Evolutionary conservation across 2,329 filamentous ascomycete genomes (phyloP), one percentile per base, ranked within the genome.

Genomic region (Ceratocystis cacaofunesta): DNA sequence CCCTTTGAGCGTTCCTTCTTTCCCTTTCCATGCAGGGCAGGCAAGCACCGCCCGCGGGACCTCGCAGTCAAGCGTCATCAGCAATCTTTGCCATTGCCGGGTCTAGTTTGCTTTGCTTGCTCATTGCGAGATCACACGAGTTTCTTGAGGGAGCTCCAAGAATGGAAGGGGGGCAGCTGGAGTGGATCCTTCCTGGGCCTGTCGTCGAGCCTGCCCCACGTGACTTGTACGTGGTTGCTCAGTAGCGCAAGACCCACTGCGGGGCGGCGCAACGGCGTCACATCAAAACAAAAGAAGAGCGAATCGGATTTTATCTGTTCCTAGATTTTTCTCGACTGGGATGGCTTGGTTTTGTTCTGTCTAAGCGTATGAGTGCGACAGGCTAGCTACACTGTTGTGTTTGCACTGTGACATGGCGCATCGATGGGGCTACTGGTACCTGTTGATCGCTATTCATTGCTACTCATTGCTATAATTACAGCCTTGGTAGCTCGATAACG

Each of bases 161-260:
- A 58, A 57, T 17, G 52, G 22, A 22, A 57, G 28, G 55, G 55
- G 28, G 3, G 3, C 32, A 5, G 36, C 36, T 41, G 36, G 36
- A 5, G 36, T 52, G 48, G n/a, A n/a, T n/a, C 22, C 48, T n/a
- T n/a, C n/a, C n/a, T n/a, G 22, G 5, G 7, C 10, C 22, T 58
- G 55, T 58, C 55, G 55, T 61, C n/a, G 25, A 62, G 43, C 43
- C 10, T 22, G 28, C 22, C 44, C 25, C 41, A 62, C 61, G 61
- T 62, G 61, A 62, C 44, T 62, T 25, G 36, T 15, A 36, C 41
- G 43, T 41, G 43, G 61, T 62, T 62, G 61, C 61, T 46, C 43
- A 46, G 60, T 61, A 43, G 32, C 43, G 32, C 36, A 48, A 62
- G 60, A 62, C 60, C 36, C 60, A 62, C 61, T 48, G 61, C 61